A percentile compares a stretch with the other conserved stretches of the same genome.
These are phyloP conservation scores for Vicia villosa DNA, from an alignment of 306 rosid genomes.

Conservation along the genomic window DNA sequence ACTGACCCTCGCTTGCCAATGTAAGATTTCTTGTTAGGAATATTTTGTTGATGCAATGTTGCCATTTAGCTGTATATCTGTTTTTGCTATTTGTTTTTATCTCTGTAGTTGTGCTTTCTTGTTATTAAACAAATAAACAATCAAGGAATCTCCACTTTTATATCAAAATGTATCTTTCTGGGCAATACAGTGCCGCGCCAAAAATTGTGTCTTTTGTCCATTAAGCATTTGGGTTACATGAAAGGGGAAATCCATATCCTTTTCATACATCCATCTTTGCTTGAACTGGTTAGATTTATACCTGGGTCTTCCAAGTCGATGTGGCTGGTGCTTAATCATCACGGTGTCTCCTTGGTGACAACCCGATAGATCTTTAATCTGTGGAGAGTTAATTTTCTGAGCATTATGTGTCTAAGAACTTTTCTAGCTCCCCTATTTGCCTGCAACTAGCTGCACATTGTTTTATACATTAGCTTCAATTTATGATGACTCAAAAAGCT, in stretches of 20 bases:
- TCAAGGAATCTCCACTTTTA: not conserved
- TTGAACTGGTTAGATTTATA: conserved; percentile 5
- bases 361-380: conserved; percentile 5
- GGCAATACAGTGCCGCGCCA: conserved; percentile 3
- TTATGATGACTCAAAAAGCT: not conserved
- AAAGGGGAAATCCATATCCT: conserved; percentile 21
- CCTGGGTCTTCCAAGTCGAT: conserved; percentile 1
- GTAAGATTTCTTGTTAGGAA: conserved; percentile 36
- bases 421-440: not conserved
- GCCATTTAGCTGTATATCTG: not conserved
- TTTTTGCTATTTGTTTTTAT: not conserved
- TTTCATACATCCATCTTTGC: not conserved
- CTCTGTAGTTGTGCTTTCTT: not conserved
- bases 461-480: not conserved
- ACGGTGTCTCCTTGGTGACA: conserved; percentile 12
- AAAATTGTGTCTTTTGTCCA: conserved; percentile 2
- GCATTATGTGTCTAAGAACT: not conserved
- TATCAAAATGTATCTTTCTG: conserved; percentile 21
- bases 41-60: conserved; percentile 22
- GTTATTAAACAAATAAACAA: not conserved
- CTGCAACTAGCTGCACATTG: not conserved
- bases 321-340: not conserved
- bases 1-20: conserved; percentile 44
- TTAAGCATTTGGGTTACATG: conserved; percentile 20
- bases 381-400: not conserved